A percentile compares a stretch with the other conserved stretches of the same genome.
Conservation (phyloP, 1,284 basidiomycete species). For the Calocybe gambosa region DNA sequence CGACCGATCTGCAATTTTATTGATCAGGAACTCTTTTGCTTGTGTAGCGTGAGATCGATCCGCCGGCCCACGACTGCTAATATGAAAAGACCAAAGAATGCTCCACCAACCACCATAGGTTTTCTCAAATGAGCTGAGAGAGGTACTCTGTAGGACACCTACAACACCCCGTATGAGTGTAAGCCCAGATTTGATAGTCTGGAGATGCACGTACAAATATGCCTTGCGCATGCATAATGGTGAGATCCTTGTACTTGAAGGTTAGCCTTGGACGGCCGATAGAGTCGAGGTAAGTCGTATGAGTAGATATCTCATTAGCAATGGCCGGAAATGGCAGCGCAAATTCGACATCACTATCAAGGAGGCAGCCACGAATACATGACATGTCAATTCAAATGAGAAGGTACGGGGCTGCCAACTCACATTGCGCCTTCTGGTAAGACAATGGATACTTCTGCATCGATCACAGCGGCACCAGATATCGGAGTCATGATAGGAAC, state of each 20-base stretch:
- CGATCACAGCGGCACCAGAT: constrained; percentile 75
- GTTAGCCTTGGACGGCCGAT: constrained; percentile 78
- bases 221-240: constrained; percentile 70
- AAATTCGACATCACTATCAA: constrained; percentile 68
- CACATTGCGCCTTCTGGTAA: constrained; percentile 93
- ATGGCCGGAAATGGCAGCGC: constrained; percentile 74
- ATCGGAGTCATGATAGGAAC: constrained; percentile 86
- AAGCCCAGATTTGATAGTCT: background rate
- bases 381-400: background rate
- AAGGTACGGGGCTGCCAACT: constrained; percentile 27
- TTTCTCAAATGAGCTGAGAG: constrained; percentile 77
- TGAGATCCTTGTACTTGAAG: constrained; percentile 70
- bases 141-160: constrained; percentile 86
- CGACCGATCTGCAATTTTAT: constrained; percentile 83
- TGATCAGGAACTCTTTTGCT: constrained; percentile 50
- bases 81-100: constrained; percentile 60
- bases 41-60: constrained; percentile 58
- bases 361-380: background rate
- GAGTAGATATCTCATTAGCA: constrained; percentile 52
- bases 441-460: constrained; percentile 77
- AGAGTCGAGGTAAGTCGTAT: constrained; percentile 92
- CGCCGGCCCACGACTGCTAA: constrained; percentile 57
- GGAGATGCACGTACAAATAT: constrained; percentile 55
- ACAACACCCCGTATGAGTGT: constrained; percentile 15
- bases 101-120: constrained; percentile 67